Evolutionary conservation across 2,329 filamentous ascomycete species (phyloP), one percentile per base, ranked within the genome.

Genomic region (Botrytis porri): DNA sequence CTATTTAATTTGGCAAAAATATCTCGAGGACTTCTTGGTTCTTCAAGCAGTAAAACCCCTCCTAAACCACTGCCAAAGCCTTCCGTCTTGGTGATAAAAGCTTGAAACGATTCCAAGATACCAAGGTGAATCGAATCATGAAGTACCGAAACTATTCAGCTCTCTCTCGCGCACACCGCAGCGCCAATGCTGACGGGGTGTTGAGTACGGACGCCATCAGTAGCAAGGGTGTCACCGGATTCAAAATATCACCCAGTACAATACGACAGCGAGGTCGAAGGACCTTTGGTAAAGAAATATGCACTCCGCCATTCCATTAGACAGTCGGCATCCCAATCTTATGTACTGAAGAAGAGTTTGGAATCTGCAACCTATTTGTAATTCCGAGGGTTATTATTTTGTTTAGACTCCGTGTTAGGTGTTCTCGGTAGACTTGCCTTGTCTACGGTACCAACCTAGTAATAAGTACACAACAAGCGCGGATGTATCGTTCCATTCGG

Each of bases 81-180:
- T 67, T 57, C 65, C 48, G 48, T 22, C 65, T 57, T 57, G 65
- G 35, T 16, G 39, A 32, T 29, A 8, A 39, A 67, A 67, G 65
- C 65, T 67, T 57, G 48, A 57, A 67, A 48, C 14, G 4, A 39
- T 67, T 39, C 45, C 64, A 67, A 67, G 32, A 51, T 67, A 67
- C 45, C 32, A 54, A 67, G 65, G 39, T 14, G 39, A 32, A 32
- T 67, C 18, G 16, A 67, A 29, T 39, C 35, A 57, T 67, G 35
- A 67, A 67, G 65, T 67, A 57, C 65, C 65, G 48, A 57, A 41
- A 67, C 35, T 57, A 67, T n/a, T 57, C 48, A 57, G 65, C 65
- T 67, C 35, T 57, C 48, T 29, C 35, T 67, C n/a, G 48, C 25
- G 32, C 35, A 67, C 65, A 67, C 37, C 25, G 48, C 48, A 67